A percentile compares a stretch with the other conserved stretches of the same genome.
phyloP scores from a whole-genome alignment of 2,329 filamentous ascomycete species.

The Ilyonectria mors-panacis region DNA sequence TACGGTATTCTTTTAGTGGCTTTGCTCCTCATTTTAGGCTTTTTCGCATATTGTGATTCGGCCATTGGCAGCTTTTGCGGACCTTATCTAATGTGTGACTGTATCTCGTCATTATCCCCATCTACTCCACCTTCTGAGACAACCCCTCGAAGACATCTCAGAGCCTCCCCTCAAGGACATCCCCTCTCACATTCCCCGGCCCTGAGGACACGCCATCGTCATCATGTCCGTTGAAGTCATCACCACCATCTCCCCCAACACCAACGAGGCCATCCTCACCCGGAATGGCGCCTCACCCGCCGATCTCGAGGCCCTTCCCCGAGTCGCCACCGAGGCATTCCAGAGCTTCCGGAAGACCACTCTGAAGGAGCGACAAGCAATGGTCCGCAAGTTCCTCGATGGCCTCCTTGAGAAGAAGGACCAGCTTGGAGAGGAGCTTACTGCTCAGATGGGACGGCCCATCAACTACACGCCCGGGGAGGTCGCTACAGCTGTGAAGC shows the following conservation, averaged over 20 bases:
- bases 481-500: constrained; percentile 86
- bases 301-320: constrained; percentile 81
- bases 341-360: constrained; percentile 81
- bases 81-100: background rate
- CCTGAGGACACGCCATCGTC: constrained; percentile 21
- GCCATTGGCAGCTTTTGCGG: background rate
- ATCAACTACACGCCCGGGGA: constrained; percentile 90
- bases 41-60: no score
- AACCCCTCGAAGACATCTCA: constrained; percentile 29
- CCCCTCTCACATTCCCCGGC: constrained; percentile 9
- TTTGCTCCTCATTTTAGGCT: no score
- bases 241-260: constrained; percentile 90
- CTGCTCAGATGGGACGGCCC: constrained; percentile 94
- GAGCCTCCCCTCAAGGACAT: constrained; percentile 6
- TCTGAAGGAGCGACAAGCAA: constrained; percentile 81
- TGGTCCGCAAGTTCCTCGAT: constrained; percentile 84
- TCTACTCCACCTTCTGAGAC: constrained; percentile 45
- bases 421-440: constrained; percentile 87
- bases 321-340: constrained; percentile 82
- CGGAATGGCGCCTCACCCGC: constrained; percentile 80
- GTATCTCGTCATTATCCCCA: constrained; percentile 32
- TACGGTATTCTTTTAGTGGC: no score
- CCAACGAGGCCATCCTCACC: constrained; percentile 86
- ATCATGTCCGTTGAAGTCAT: constrained; percentile 76
- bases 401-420: constrained; percentile 80